Evolutionary conservation across 2,329 filamentous ascomycete genomes (phyloP), one percentile per base, ranked within the genome.

Genomic region (Neofusicoccum sp.): DNA sequence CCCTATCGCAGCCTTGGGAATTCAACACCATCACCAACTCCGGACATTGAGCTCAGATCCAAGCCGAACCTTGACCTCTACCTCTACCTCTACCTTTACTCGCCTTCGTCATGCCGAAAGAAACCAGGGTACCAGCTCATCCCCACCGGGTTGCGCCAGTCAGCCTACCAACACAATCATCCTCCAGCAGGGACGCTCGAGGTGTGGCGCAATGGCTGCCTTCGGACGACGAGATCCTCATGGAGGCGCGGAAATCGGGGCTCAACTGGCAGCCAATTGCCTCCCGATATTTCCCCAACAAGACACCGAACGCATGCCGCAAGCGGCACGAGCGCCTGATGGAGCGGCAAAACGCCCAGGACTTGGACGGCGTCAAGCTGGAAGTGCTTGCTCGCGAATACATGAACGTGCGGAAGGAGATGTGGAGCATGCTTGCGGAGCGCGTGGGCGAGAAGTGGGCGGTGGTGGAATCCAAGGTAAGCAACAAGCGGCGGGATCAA

Each of bases 201-300:
- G 78, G 72, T 65, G 78, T 79, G 7, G 70, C 74, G 8, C 78
- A 79, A 62, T 96, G 92, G 92, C 89, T 85, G 36, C 80, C 84
- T 1, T 82, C 86, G 52, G 91, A 95, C 68, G 92, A 96, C 75
- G 84, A 89, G 69, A 86, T 86, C 41, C 84, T 96, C 47, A 81
- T 94, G 66, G 79, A 81, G 47, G 90, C 91, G 14, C 86, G 92
- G 60, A 85, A 89, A 52, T 86, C 88, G 70, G 90, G 90, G 29
- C 84, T 93, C 74, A 94, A 93, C 77, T 96, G 92, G 92, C 85
- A 86, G 61, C 89, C 91, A 70, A 95, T 96, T 72, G 88, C 92
- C 70, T 82, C 83, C 65, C 85, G 84, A 66, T 87, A 92, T 77
- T 96, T 96, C 74, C 89, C 89, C 1, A 83, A 78, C 74, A 96